These are phyloP conservation scores for Mikania micrantha DNA, from an alignment of 129 eudicot genomes.

Conservation along the genomic window DNA sequence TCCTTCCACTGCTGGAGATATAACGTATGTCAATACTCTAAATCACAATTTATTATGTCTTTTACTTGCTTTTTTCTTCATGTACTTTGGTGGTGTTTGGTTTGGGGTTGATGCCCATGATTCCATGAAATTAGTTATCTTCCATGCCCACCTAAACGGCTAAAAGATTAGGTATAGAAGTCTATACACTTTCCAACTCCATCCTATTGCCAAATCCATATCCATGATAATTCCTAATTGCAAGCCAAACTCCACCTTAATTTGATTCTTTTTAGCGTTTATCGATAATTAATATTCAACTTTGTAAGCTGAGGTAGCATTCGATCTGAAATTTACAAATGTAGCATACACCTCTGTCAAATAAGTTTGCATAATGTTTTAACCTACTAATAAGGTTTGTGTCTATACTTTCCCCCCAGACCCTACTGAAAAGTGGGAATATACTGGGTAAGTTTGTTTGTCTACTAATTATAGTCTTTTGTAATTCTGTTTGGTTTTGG, in stretches of 20 bases:
- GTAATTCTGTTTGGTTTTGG: neutral
- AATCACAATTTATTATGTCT: neutral
- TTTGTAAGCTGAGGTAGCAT: no score
- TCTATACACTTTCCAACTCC: neutral
- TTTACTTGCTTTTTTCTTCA: neutral
- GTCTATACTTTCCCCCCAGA: no score
- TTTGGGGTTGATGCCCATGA: neutral
- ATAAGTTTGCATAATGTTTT: neutral
- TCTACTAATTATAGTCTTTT: neutral
- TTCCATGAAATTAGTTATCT: neutral
- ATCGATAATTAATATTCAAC: no score
- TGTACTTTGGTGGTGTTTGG: neutral
- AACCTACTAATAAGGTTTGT: no score
- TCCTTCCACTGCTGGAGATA: conserved; percentile 96
- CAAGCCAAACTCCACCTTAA: neutral
- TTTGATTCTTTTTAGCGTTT: no score
- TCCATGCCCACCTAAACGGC: neutral
- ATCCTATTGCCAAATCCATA: neutral
- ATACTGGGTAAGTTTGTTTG: no score
- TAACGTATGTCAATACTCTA: conserved; percentile 51
- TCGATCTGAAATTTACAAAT: neutral
- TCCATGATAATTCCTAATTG: neutral
- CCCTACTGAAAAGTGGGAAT: no score
- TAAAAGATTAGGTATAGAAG: neutral
- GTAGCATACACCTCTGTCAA: neutral